Base-by-base conservation (phyloP, 148 eudicot genomes). In the Mesembryanthemum crystallinum region DNA sequence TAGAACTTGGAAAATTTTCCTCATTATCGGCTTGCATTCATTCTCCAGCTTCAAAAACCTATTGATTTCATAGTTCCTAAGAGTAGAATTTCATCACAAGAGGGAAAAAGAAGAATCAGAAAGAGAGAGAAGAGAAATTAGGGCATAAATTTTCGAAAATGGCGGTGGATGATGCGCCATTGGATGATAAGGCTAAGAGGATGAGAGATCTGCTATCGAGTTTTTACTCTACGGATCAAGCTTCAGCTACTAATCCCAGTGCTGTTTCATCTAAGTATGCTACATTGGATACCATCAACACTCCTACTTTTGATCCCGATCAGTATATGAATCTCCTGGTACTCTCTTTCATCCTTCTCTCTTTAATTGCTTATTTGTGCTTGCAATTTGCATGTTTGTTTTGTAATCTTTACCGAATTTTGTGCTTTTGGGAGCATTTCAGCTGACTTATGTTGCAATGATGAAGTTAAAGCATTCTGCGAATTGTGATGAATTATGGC, bases 161-260 rank as follows among this genome's bases (percentile, higher is more conserved):
- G 88, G 85, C 73, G 75, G 90, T 80, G 14, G 92, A 76, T 39
- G 89, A 77, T 60, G 86, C 72, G 45, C 89, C 88, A 12, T 43
- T 92, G 79, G 98, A 93, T 73, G 98, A 94, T 71, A 94, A 94
- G 72, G 93, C 97, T 69, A 94, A 94, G 88, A 89, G 97, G 72
- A 92, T 88, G 96, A 88, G 98, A 82, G 99, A 95, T 90, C 90
- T 95, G 70, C 66, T 95, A 32, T 92, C 99, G 51, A 95, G 99
- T 82, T 95, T 90, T 60, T 95, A 95, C 82, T 87, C 99, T 24
- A 82, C 88, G 29, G 97, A 95, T 88, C 84, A 85, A 28, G 76
- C 82, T 77, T 76, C 83, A n/a, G 37, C 81, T 18, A 25, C 87
- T 28, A 74, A 81, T 75, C 78, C 89, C 45, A 67, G 66, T 66